Percentiles rank a stretch among this genome's conserved stretches.
Conservation (phyloP, 805 yeast species). For the Candida saitoana region DNA sequence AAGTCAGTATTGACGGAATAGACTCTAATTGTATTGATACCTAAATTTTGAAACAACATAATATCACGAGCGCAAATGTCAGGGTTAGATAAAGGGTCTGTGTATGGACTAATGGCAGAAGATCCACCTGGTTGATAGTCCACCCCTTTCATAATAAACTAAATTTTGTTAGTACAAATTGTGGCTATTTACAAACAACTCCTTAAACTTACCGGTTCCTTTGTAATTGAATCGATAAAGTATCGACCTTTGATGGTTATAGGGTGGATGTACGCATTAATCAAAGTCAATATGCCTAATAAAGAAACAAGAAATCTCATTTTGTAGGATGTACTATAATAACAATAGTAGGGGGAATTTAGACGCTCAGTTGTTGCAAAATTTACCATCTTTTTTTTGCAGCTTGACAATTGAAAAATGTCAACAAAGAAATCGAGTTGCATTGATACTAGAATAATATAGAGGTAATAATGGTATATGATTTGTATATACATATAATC, state of each 20-base stretch:
- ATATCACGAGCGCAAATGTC: conserved; percentile 77
- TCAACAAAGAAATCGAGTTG: too few relatives aligned
- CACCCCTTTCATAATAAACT: conserved; percentile 80
- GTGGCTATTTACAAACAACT: background rate
- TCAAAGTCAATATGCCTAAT: conserved; percentile 1
- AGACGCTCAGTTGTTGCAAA: background rate
- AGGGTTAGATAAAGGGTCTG: conserved; percentile 77
- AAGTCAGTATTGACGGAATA: conserved; percentile 81
- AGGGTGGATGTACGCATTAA: conserved; percentile 48
- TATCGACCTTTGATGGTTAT: conserved; percentile 64
- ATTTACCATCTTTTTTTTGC: background rate
- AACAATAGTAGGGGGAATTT: too few relatives aligned
- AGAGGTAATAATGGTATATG: too few relatives aligned
- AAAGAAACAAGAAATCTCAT: too few relatives aligned
- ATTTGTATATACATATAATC: too few relatives aligned
- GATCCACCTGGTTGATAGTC: conserved; percentile 98
- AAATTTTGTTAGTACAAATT: conserved; percentile 12
- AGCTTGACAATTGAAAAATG: background rate
- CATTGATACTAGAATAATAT: too few relatives aligned
- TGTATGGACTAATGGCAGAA: conserved; percentile 52
- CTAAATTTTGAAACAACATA: conserved; percentile 72
- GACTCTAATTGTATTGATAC: conserved; percentile 82
- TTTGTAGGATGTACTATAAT: too few relatives aligned
- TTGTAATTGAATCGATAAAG: conserved; percentile 71
- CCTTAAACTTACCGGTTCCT: conserved; percentile 54